Conservation (phyloP, 371 early-diverging fungal genomes). For the Mucor racemosus region DNA sequence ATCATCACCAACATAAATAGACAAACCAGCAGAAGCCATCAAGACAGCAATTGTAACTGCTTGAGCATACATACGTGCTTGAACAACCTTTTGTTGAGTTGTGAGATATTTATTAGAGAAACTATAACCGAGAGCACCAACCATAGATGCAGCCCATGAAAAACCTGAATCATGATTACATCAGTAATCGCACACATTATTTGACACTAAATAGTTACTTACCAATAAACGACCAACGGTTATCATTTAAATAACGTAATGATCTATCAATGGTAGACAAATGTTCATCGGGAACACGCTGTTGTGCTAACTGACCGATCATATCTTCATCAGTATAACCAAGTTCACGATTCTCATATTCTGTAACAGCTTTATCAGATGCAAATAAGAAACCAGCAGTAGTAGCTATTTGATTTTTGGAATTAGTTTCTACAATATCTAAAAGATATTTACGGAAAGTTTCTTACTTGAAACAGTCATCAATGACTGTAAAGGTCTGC, state of each 20-base stretch:
- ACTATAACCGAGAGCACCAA: slow-evolving; percentile 65
- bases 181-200: not conserved
- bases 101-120: slow-evolving; percentile 72
- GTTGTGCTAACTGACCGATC: slow-evolving; percentile 23
- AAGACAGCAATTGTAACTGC: slow-evolving; percentile 55
- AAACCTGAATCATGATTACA: slow-evolving; percentile 43
- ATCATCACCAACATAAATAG: slow-evolving; percentile 51
- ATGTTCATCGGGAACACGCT: slow-evolving; percentile 13
- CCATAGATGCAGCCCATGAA: slow-evolving; percentile 75
- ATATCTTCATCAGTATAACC: slow-evolving; percentile 53
- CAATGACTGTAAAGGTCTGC: slow-evolving; percentile 45
- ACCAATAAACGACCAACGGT: slow-evolving; percentile 61
- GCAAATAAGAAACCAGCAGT: slow-evolving; percentile 55
- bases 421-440: too few species aligned
- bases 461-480: slow-evolving; percentile 45
- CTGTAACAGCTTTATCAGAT: slow-evolving; percentile 42
- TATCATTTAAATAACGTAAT: slow-evolving; percentile 47
- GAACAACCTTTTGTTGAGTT: slow-evolving; percentile 75
- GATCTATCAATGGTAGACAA: slow-evolving; percentile 32
- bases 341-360: slow-evolving; percentile 43
- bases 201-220: slow-evolving; percentile 18
- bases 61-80: slow-evolving; percentile 77
- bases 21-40: slow-evolving; percentile 57
- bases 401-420: slow-evolving; percentile 25
- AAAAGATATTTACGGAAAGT: not conserved